Percentiles rank a stretch among this genome's conserved stretches.
Conservation (phyloP, 345 rosid species). For the sweet orange (Citrus sinensis) region DVS_A1.0 CM039168.1:27666001-27666500, state of each 20-base stretch:
- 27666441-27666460: slow-evolving; percentile 28
- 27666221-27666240: slow-evolving; percentile 30
- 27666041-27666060: slow-evolving; percentile 1
- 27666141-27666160: slow-evolving; percentile 31
- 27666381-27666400: slow-evolving; percentile 18
- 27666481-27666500: slow-evolving; percentile 46
- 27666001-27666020: slow-evolving; percentile 15
- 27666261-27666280: slow-evolving; percentile 31
- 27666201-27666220: slow-evolving; percentile 30
- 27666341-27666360: slow-evolving; percentile 28
- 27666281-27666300: slow-evolving; percentile 26
- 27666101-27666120: slow-evolving; percentile 24
- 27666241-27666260: slow-evolving; percentile 27
- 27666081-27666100: slow-evolving; percentile 29
- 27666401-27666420: slow-evolving; percentile 41
- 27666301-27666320: slow-evolving; percentile 32
- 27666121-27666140: slow-evolving; percentile 21
- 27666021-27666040: slow-evolving; percentile 22
- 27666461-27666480: slow-evolving; percentile 38
- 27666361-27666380: slow-evolving; percentile 26
- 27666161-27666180: slow-evolving; percentile 30
- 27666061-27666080: slow-evolving; percentile 27
- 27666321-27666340: slow-evolving; percentile 41
- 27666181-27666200: slow-evolving; percentile 38
- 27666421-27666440: slow-evolving; percentile 30